Evolutionary conservation across 139 green algal species (phyloP).

Genomic region (Micractinium conductrix): DNA sequence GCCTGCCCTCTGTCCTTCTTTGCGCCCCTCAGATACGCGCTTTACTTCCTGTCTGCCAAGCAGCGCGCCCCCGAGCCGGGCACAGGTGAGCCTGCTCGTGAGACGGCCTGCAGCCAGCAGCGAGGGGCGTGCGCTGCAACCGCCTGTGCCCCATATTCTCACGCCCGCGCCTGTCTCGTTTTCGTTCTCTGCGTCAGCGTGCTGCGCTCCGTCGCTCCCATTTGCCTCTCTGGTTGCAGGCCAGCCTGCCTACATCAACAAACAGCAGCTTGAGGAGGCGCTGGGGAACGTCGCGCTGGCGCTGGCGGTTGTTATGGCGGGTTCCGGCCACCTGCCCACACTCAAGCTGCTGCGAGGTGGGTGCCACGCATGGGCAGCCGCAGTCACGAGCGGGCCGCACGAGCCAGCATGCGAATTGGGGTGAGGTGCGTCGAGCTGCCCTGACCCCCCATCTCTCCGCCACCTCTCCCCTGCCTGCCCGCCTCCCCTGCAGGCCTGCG

Average conservation of each 20-base stretch:
- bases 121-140: not conserved
- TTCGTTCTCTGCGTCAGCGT: not conserved
- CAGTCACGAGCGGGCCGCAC: too few relatives aligned
- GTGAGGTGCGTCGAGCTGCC: too few relatives aligned
- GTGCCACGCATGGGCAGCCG: too few relatives aligned
- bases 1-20: too few relatives aligned
- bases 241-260: slow-evolving; percentile 39
- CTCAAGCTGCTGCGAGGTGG: slow-evolving; percentile 83
- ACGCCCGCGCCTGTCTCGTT: too few relatives aligned
- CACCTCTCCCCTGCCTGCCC: too few relatives aligned
- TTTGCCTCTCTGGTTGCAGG: not conserved
- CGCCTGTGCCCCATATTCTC: not conserved
- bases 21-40: too few relatives aligned
- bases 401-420: too few relatives aligned
- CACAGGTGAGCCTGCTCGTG: slow-evolving; percentile 1
- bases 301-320: slow-evolving; percentile 91
- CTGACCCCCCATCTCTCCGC: too few relatives aligned
- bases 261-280: slow-evolving; percentile 69
- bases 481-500: slow-evolving; percentile 49
- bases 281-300: slow-evolving; percentile 69
- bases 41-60: slow-evolving; percentile 81
- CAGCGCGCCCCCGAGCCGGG: slow-evolving; percentile 51
- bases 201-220: not conserved
- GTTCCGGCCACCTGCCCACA: slow-evolving; percentile 89
- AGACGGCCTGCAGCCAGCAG: too few relatives aligned